Evolutionary conservation across 176 grass and related monocot species (phyloP).

Genomic region (Thinopyrum elongatum): DNA sequence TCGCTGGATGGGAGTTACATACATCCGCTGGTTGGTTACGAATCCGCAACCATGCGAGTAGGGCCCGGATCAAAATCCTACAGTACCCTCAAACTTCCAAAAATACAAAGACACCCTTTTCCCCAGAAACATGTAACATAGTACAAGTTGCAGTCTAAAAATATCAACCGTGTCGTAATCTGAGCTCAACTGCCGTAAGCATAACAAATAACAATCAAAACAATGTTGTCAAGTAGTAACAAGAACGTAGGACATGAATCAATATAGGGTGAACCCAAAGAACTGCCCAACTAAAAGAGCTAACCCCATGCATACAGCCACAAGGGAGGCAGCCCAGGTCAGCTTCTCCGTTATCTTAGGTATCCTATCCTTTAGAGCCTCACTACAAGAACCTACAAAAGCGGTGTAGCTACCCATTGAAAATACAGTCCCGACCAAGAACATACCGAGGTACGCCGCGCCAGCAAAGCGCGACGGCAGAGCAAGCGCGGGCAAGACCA

Average conservation of each 20-base stretch:
- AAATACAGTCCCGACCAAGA: constrained; percentile 84
- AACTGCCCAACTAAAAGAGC: constrained; percentile 78
- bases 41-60: too few relatives aligned
- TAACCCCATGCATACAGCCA: constrained; percentile 84
- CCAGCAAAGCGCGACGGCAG: constrained; percentile 85
- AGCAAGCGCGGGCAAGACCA: constrained; percentile 82
- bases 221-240: constrained; percentile 16
- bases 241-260: constrained; percentile 32
- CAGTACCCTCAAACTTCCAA: too few relatives aligned
- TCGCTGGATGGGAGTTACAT: too few relatives aligned
- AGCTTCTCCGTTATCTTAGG: constrained; percentile 96
- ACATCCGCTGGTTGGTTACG: too few relatives aligned
- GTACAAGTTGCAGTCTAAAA: not conserved
- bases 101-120: too few relatives aligned
- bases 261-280: constrained; percentile 89
- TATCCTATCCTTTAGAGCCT: constrained; percentile 83
- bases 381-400: constrained; percentile 91
- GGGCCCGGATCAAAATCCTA: too few relatives aligned
- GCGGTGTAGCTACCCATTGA: constrained; percentile 95
- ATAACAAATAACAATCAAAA: constrained; percentile 13
- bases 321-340: constrained; percentile 92
- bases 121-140: too few relatives aligned
- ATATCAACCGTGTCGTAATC: constrained; percentile 15
- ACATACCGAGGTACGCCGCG: constrained; percentile 86
- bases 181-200: not conserved